phyloP scores from a whole-genome alignment of 2,329 filamentous ascomycete genomes.

The Colletotrichum lini region DNA sequence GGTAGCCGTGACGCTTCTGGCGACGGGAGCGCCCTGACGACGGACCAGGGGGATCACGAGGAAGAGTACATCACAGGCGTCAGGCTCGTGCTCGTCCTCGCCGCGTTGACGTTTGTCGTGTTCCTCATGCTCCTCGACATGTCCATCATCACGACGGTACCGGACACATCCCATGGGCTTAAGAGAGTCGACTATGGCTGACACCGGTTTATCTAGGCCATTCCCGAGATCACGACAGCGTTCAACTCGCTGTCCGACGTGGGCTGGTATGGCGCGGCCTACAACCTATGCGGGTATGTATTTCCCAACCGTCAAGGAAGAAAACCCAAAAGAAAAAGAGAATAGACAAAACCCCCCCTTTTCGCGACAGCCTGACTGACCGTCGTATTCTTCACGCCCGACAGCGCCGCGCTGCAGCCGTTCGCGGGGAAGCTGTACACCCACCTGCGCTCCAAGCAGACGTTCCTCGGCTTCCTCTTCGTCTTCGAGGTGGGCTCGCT shows the following conservation, averaged over 20 bases:
- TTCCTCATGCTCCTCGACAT: slow-evolving; percentile 67
- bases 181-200: background rate
- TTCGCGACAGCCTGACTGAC: background rate
- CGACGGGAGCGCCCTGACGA: background rate
- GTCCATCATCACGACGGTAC: slow-evolving; percentile 67
- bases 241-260: slow-evolving; percentile 67
- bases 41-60: background rate
- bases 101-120: slow-evolving; percentile 56
- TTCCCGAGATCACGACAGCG: slow-evolving; percentile 64
- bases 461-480: slow-evolving; percentile 49
- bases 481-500: slow-evolving; percentile 59
- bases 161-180: slow-evolving; percentile 20
- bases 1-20: too few relatives aligned
- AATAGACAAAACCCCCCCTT: too few relatives aligned
- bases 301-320: too few relatives aligned
- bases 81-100: slow-evolving; percentile 53
- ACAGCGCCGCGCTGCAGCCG: slow-evolving; percentile 64
- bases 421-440: slow-evolving; percentile 67
- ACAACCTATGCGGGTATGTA: slow-evolving; percentile 60
- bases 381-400: background rate
- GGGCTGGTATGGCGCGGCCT: slow-evolving; percentile 69
- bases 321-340: too few relatives aligned
- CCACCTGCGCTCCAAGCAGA: slow-evolving; percentile 52
- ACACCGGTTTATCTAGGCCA: slow-evolving; percentile 50
- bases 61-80: slow-evolving; percentile 49